Conservation (phyloP, 768 basidiomycete species). For the Mycena haematopus region DNA sequence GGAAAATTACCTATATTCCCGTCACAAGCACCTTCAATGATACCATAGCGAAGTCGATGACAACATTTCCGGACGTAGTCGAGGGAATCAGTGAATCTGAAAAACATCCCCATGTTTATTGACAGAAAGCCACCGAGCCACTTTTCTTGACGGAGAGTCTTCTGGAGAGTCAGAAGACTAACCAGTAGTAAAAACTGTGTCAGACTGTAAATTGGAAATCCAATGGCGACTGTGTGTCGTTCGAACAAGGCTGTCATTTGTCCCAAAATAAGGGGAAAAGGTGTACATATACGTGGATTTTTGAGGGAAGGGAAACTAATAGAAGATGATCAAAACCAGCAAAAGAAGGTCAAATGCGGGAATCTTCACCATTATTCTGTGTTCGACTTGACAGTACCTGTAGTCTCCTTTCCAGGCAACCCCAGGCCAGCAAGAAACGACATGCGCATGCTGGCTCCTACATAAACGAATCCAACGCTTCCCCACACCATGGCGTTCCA, state of each 20-base stretch:
- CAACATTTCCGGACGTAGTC: too few relatives aligned
- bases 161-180: too few relatives aligned
- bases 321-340: not conserved
- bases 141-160: too few relatives aligned
- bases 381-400: slow-evolving; percentile 1
- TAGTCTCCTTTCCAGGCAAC: slow-evolving; percentile 2
- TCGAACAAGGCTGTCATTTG: not conserved
- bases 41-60: too few relatives aligned
- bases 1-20: too few relatives aligned
- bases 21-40: too few relatives aligned
- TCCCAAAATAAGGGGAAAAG: too few relatives aligned
- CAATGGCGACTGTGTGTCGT: not conserved
- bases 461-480: slow-evolving; percentile 59
- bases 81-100: too few relatives aligned
- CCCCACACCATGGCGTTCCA: slow-evolving; percentile 64
- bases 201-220: too few relatives aligned
- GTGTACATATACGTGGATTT: not conserved
- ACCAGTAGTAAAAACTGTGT: too few relatives aligned
- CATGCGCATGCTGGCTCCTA: slow-evolving; percentile 51
- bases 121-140: too few relatives aligned
- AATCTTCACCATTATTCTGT: slow-evolving; percentile 15
- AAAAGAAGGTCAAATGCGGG: not conserved
- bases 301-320: not conserved
- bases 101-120: too few relatives aligned
- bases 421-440: slow-evolving; percentile 48